A percentile compares a stretch with the other conserved stretches of the same genome.
These are phyloP conservation scores for Microstegium vimineum DNA, from an alignment of 176 grass and related monocot genomes.

Conservation along the genomic window DNA sequence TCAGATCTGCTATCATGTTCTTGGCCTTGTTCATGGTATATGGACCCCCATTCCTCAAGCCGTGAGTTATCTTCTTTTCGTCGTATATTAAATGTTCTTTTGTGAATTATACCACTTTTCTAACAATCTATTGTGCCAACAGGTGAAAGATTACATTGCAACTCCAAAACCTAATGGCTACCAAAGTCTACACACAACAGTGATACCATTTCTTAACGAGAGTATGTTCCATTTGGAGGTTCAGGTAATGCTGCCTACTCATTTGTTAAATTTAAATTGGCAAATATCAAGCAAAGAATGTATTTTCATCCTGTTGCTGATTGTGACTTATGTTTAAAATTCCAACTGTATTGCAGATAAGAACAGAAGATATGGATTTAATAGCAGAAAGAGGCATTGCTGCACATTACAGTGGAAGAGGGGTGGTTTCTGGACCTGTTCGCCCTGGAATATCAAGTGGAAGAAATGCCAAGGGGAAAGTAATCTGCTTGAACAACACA, in stretches of 20 bases:
- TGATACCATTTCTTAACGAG: conserved; percentile 98
- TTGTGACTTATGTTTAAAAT: neutral
- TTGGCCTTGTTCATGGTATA: conserved; percentile 97
- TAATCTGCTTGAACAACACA: conserved; percentile 72
- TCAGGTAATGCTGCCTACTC: conserved; percentile 51
- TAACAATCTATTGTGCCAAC: conserved; percentile 18
- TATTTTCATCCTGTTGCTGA: neutral
- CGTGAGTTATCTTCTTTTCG: conserved; percentile 50
- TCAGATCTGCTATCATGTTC: conserved; percentile 97
- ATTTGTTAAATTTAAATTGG: conserved; percentile 22
- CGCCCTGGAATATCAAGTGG: conserved; percentile 57
- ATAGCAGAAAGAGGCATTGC: conserved; percentile 99
- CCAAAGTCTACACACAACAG: conserved; percentile 90
- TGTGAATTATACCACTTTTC: conserved; percentile 23
- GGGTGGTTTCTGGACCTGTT: conserved; percentile 55
- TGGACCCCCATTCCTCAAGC: conserved; percentile 98
- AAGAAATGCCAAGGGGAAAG: conserved; percentile 73
- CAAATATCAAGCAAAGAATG: conserved; percentile 18
- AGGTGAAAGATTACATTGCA: conserved; percentile 99
- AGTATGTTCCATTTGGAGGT: conserved; percentile 98
- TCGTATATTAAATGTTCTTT: neutral
- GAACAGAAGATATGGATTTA: conserved; percentile 98
- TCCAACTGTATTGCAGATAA: conserved; percentile 62
- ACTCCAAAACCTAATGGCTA: conserved; percentile 99
- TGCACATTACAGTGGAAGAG: conserved; percentile 86